Evolutionary conservation across 768 basidiomycete genomes (phyloP), one percentile per base, ranked within the genome.

Genomic region (Suillus cothurnatus): DNA sequence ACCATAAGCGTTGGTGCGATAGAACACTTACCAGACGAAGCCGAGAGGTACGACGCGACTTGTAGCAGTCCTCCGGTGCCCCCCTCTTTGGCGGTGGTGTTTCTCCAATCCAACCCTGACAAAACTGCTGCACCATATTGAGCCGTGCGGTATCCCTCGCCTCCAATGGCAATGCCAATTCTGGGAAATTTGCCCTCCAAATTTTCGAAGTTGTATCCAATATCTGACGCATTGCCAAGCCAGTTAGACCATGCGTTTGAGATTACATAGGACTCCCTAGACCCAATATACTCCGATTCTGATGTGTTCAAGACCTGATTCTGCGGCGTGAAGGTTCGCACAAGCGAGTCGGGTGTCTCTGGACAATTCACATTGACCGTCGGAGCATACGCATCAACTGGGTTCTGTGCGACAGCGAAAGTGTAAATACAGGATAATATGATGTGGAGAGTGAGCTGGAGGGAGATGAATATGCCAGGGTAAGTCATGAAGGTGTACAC

Each of bases 61-160:
- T 92, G 91, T 57, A 90, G 76, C 17, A 92, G 79, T 3, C 89
- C 90, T 3, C 90, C 90, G 0, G 88, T 88, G 7, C 89, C 89
- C 3, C 78, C 80, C 2, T 78, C 73, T 69, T 86, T 86, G 32
- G 88, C 80, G 19, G 87, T 82, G 2, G 74, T 73, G 64, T 91
- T 91, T 45, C 88, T 79, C 31, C 84, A 83, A 76, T 93, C 90
- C 55, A 91, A 74, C 1, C 81, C 88, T 17, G 78, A 81, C 23
- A 89, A 70, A 61, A 85, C 82, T 11, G 81, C 89, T 1, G 88
- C 91, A 26, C 85, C 88, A 64, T 83, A 90, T 65, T 86, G 84
- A 1, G 89, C 89, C 0, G 90, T 85, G 45, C 92, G 81, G 47
- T 88, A 82, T 0, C 91, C 91, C 17, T 89, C 89, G 3, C 92